Evolutionary conservation across 2,329 filamentous ascomycete species (phyloP).

Genomic region (Mollisiaceae sp.): DNA sequence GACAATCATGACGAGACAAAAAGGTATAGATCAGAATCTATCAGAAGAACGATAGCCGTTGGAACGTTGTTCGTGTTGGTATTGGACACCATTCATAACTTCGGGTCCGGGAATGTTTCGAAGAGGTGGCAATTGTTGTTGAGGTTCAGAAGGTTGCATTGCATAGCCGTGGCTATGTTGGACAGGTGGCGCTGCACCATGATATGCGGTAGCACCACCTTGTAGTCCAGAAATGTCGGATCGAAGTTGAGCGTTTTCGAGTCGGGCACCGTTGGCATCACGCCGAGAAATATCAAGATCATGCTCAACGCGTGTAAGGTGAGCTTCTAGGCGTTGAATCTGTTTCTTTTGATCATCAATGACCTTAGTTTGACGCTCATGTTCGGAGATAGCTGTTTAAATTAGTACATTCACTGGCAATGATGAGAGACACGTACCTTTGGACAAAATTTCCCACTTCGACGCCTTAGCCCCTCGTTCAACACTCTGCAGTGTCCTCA

Average conservation of each 20-base stretch:
- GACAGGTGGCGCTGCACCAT: constrained; percentile 20
- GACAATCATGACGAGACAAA: not conserved
- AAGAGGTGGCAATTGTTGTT: constrained; percentile 59
- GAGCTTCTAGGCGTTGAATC: constrained; percentile 49
- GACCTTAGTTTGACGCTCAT: constrained; percentile 57
- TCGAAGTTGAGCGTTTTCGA: constrained; percentile 41
- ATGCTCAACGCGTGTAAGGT: constrained; percentile 49
- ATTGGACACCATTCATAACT: constrained; percentile 71
- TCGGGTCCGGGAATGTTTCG: constrained; percentile 55
- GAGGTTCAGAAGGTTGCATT: constrained; percentile 35
- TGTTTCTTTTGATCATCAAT: constrained; percentile 35
- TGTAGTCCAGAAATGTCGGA: constrained; percentile 34
- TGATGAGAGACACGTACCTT: constrained; percentile 61
- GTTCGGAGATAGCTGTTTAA: constrained; percentile 62
- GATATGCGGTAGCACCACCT: constrained; percentile 20
- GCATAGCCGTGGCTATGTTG: constrained; percentile 23
- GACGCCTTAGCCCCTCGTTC: constrained; percentile 84
- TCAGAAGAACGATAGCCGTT: constrained; percentile 30
- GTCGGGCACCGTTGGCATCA: constrained; percentile 50
- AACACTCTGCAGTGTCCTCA: constrained; percentile 68
- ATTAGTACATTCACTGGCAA: not conserved
- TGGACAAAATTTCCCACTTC: constrained; percentile 88
- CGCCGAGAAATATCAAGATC: constrained; percentile 43
- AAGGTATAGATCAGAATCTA: not conserved
- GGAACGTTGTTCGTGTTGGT: constrained; percentile 43